phyloP scores from a whole-genome alignment of 768 basidiomycete genomes.

The Kwoniella newhampshirensis region DNA sequence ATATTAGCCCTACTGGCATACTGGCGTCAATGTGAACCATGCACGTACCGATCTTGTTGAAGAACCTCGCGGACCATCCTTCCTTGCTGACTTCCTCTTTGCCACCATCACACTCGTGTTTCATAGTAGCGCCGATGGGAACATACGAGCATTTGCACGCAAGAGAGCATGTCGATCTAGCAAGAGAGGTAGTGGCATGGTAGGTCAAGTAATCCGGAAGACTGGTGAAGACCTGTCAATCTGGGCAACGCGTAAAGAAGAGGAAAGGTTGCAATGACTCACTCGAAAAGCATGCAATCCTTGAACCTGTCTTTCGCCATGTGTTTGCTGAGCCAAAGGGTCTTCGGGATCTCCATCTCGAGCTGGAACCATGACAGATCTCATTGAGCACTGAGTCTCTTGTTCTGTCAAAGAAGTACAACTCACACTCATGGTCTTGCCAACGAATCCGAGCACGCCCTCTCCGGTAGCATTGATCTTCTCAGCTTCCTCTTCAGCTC shows the following conservation, averaged over 20 bases:
- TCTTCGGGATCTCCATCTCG: slow-evolving; percentile 98
- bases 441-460: slow-evolving; percentile 87
- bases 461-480: slow-evolving; percentile 82
- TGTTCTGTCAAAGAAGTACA: slow-evolving; percentile 4
- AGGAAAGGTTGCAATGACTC: slow-evolving; percentile 14
- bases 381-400: background rate
- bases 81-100: slow-evolving; percentile 55
- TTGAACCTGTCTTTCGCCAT: slow-evolving; percentile 71
- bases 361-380: slow-evolving; percentile 59
- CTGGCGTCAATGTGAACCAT: too few relatives aligned
- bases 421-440: slow-evolving; percentile 83
- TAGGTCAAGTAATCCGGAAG: slow-evolving; percentile 96
- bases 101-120: slow-evolving; percentile 45
- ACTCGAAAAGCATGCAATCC: slow-evolving; percentile 56
- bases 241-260: slow-evolving; percentile 34
- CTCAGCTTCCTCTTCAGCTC: slow-evolving; percentile 87
- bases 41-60: slow-evolving; percentile 72
- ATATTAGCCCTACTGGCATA: too few relatives aligned
- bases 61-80: slow-evolving; percentile 90
- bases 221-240: slow-evolving; percentile 67
- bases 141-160: slow-evolving; percentile 96
- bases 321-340: slow-evolving; percentile 90
- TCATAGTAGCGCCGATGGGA: slow-evolving; percentile 59
- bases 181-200: slow-evolving; percentile 72
- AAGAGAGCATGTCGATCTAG: slow-evolving; percentile 85